Evolutionary conservation across 2,329 filamentous ascomycete genomes (phyloP), one percentile per base, ranked within the genome.

Genomic region (Davidsoniella virescens): DNA sequence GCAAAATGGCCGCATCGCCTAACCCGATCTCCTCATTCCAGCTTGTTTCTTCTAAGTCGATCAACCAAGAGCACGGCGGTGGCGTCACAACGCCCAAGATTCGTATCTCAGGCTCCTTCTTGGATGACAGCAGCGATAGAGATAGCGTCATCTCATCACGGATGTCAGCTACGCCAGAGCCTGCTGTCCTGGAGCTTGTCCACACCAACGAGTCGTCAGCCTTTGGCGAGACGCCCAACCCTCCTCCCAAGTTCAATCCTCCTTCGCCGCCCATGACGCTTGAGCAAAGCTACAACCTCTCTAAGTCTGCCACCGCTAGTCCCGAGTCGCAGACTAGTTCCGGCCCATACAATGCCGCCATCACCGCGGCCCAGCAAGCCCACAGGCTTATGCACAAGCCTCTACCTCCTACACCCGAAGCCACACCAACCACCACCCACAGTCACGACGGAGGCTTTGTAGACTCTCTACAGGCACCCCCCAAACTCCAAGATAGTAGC

Each of bases 401-500:
- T 1, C 56, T 72, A 36, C 70, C 68, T 2, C 68, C 66, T 0
- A 75, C 73, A 1, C 73, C 73, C 0, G 71, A 71, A 37, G 65
- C 66, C 3, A 72, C 70, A 0, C 71, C 71, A 0, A 66, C 65
- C 1, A 62, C 64, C 2, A 63, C 65, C 12, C 64, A 67, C 43
- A 61, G 60, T 6, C 61, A 64, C 5, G 57, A 57, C 6, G 33
- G 10, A 23, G 12, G 33, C 25, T 47, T 33, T 10, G 9, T 40
- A 25, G n/a, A 46, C 20, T n/a, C n/a, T 39, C 44, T 42, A 25
- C 38, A 4, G 39, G 16, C 26, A 18, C 33, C 16, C 44, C 29
- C 1, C 39, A 12, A 3, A 4, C 39, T 26, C 16, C 33, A 45
- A 25, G 5, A 8, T 7, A 10, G 63, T 7, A 10, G 63, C 61